A percentile compares a stretch with the other conserved stretches of the same genome.
Evolutionary conservation across 225 moss, liverwort and hornwort species (phyloP).

Genomic region (Thuidium tamariscinum): DNA sequence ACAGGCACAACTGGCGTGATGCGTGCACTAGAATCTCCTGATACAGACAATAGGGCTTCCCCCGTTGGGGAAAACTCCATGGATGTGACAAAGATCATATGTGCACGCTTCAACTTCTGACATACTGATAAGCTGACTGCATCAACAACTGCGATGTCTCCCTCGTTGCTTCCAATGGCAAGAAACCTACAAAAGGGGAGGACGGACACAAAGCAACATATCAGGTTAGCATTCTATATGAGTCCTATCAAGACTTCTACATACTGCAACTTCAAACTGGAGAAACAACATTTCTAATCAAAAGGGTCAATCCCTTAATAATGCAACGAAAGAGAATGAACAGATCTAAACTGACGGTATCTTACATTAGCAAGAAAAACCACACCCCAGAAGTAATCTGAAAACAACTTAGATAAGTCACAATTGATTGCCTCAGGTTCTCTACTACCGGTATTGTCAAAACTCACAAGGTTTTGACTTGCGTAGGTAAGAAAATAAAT

Average conservation of each 20-base stretch:
- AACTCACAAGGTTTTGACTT: not conserved
- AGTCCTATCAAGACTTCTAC: not conserved
- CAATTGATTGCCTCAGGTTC: not conserved
- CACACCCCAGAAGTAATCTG: not conserved
- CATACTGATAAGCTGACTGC: constrained; percentile 39
- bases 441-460: not conserved
- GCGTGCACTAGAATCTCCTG: constrained; percentile 93
- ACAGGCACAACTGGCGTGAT: constrained; percentile 46
- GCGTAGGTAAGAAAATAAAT: not conserved
- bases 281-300: not conserved
- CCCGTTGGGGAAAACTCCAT: constrained; percentile 84
- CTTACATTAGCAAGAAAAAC: not conserved
- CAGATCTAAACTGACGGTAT: not conserved
- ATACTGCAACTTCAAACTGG: not conserved
- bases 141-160: constrained; percentile 62
- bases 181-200: constrained; percentile 20
- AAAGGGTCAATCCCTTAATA: not conserved
- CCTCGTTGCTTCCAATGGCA: constrained; percentile 71
- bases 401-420: no score
- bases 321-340: not conserved
- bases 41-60: constrained; percentile 75
- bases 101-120: constrained; percentile 69
- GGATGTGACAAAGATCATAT: constrained; percentile 92
- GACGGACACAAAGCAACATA: not conserved
- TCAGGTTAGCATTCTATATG: not conserved